These are phyloP conservation scores for Colletotrichum truncatum DNA, from an alignment of 2,329 filamentous ascomycete genomes.

Conservation along the genomic window DNA sequence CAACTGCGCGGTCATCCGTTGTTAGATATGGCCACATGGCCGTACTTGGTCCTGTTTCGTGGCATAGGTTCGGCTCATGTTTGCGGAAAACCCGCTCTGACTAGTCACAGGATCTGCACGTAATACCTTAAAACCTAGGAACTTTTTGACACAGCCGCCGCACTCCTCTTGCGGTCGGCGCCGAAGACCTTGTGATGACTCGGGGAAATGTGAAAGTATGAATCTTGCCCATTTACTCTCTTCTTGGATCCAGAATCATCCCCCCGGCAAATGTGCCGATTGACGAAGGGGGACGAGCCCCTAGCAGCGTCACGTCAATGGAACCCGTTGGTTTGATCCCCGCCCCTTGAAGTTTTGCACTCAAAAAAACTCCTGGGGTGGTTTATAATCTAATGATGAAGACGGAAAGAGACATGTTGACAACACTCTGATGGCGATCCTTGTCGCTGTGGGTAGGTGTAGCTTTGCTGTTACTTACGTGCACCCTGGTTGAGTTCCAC, in stretches of 20 bases:
- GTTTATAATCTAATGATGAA: background rate
- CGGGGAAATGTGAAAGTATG: background rate
- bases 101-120: constrained; percentile 12
- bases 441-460: background rate
- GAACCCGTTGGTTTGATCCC: constrained; percentile 14
- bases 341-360: background rate
- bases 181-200: background rate
- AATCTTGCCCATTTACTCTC: background rate
- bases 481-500: background rate
- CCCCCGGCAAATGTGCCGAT: background rate
- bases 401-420: background rate
- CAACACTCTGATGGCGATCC: background rate
- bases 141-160: no score
- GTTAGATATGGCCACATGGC: background rate
- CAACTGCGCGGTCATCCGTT: background rate
- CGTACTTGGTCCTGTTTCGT: constrained; percentile 15
- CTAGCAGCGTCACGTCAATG: constrained; percentile 8
- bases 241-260: background rate
- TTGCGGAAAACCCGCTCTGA: constrained; percentile 10
- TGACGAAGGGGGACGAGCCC: background rate
- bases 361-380: background rate
- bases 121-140: constrained; percentile 1
- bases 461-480: background rate
- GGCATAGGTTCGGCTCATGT: constrained; percentile 12
- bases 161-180: background rate